Base-by-base conservation (phyloP, 371 early-diverging fungal genomes). In the Rhizomucor miehei region DNA sequence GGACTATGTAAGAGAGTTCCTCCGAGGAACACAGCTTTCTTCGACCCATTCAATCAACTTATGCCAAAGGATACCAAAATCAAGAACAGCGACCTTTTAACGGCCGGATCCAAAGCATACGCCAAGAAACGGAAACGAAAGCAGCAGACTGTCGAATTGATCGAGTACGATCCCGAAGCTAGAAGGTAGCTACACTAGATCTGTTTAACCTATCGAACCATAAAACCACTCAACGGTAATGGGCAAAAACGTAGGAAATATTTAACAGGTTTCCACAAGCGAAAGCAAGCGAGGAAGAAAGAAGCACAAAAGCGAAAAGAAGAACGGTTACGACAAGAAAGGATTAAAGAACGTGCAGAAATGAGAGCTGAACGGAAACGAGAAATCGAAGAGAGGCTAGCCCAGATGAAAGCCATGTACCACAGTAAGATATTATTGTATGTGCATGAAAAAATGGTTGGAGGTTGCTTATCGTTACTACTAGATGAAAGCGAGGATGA, bases 211-310 rank as follows among this genome's bases (percentile, higher is more conserved):
- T 16, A 41, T 47, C 47, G 35, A 37, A 13, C 6, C 6, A 35
- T 16, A 29, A 20, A 56, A 5, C 13, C 17, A 6, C 16, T 21
- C 24, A 34, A 10, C 16, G 20, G 11, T 23, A 20, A 24, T 38
- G 20, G 37, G n/a, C 21, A 34, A 5, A 21, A 34, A 51, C 44
- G 16, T 58, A 85, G 87, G 14, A 85, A 88, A 29, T 90, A 80
- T 51, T 68, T 90, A 52, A 89, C 89, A 21, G 90, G 91, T n/a
- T 91, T 91, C 63, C 87, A 85, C 57, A 89, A 89, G 61, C 84
- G 92, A 37, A 91, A 91, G 46, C 69, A 82, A 6, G 86, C 87
- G 59, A 72, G 85, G 51, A 84, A 84, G 52, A 84, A 86, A 40
- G 71, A 73, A 29, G 82, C 86, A 29, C 67, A 63, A 38, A 80